phyloP scores from a whole-genome alignment of 2,329 filamentous ascomycete genomes.

The Myriosclerotinia duriaeana region DNA sequence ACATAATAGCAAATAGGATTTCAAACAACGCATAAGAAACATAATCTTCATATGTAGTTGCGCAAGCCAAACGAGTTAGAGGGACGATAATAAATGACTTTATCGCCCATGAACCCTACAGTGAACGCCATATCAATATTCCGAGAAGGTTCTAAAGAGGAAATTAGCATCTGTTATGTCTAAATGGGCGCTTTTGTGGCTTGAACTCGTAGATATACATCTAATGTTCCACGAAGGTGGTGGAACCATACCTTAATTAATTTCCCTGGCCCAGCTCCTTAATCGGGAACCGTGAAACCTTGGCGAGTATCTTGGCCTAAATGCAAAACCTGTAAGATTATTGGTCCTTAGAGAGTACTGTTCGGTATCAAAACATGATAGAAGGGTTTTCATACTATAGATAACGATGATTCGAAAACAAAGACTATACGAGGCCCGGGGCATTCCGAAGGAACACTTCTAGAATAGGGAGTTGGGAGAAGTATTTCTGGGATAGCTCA shows the following conservation, averaged over 20 bases:
- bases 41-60: not conserved
- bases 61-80: not conserved
- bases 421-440: not conserved
- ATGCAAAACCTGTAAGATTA: not conserved
- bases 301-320: not conserved
- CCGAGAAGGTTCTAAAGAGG: not conserved
- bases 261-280: slow-evolving; percentile 15
- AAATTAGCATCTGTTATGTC: not conserved
- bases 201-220: slow-evolving; percentile 17
- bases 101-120: not conserved
- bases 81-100: not conserved
- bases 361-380: not conserved
- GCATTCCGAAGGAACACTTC: not conserved
- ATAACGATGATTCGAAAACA: not conserved
- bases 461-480: not conserved
- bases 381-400: not conserved
- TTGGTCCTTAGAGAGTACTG: not conserved
- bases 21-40: slow-evolving; percentile 12
- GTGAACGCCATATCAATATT: not conserved
- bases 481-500: not conserved
- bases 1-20: slow-evolving; percentile 6
- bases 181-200: not conserved
- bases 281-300: not conserved
- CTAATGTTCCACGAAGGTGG: not conserved
- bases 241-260: slow-evolving; percentile 7